phyloP scores from a whole-genome alignment of 352 stramenopile genomes.

The Ochromonadaceae sp. region DNA sequence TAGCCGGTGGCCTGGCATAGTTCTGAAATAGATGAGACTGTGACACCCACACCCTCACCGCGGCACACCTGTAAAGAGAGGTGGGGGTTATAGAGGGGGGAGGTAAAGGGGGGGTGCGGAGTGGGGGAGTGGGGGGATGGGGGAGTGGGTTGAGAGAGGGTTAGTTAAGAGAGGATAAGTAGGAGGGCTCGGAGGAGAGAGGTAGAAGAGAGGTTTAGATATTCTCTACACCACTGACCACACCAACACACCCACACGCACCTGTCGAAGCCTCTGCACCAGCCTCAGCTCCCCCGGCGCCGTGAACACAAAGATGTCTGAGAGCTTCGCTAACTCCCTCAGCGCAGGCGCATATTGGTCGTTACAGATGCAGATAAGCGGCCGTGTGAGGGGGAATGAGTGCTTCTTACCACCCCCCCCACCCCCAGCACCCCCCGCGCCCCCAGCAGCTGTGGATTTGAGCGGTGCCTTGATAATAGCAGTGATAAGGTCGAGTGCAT shows the following conservation, averaged over 20 bases:
- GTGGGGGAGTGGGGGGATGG: not conserved
- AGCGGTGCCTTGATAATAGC: conserved; percentile 72
- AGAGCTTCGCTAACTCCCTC: conserved; percentile 73
- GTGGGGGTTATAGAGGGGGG: not conserved
- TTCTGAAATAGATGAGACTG: conserved; percentile 43
- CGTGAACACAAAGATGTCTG: conserved; percentile 77
- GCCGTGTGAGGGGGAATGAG: conserved; percentile 57
- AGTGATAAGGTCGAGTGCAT: conserved; percentile 66
- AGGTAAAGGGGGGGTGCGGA: not conserved
- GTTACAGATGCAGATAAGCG: conserved; percentile 97
- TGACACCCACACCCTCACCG: conserved; percentile 60
- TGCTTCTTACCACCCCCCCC: not conserved
- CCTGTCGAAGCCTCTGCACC: conserved; percentile 63
- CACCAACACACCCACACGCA: too few species aligned
- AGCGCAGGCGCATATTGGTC: conserved; percentile 87
- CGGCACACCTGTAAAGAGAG: conserved; percentile 65
- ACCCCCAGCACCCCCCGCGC: not conserved
- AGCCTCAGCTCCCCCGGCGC: conserved; percentile 62
- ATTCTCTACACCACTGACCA: conserved; percentile 62
- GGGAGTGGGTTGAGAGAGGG: not conserved
- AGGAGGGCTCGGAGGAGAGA: conserved; percentile 18
- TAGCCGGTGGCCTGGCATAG: conserved; percentile 47
- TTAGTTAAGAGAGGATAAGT: not conserved
- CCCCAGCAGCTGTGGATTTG: not conserved
- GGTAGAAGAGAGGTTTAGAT: not conserved